Conservation (phyloP, 257 asterid genomes). For the Solanum chaucha region DNA sequence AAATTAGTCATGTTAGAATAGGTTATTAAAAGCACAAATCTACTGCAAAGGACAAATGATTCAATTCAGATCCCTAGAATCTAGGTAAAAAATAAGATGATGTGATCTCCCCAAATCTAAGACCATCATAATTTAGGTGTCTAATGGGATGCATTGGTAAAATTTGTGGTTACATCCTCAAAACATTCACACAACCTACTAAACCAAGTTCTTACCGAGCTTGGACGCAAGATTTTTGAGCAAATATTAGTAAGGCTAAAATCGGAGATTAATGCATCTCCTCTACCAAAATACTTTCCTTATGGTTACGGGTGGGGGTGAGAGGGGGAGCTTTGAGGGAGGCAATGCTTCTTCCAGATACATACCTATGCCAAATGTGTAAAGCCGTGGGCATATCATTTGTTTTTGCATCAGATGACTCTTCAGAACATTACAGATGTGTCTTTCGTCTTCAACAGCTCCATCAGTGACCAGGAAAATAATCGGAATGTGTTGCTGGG, state of each 20-base stretch:
- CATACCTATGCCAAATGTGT: conserved; percentile 87
- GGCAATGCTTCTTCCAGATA: neutral
- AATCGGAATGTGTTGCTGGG: conserved; percentile 42
- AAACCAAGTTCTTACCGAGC: neutral
- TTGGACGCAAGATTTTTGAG: neutral
- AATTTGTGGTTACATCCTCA: neutral
- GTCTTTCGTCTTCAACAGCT: conserved; percentile 81
- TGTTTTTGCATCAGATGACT: conserved; percentile 29
- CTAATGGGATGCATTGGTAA: neutral
- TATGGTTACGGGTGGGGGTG: neutral
- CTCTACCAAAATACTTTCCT: neutral
- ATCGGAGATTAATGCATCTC: neutral
- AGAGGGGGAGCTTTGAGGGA: neutral
- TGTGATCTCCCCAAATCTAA: neutral
- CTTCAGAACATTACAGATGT: conserved; percentile 58
- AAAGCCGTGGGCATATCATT: conserved; percentile 52
- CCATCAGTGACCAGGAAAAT: conserved; percentile 92
- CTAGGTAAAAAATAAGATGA: neutral
- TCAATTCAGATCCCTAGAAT: neutral
- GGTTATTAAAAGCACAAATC: neutral
- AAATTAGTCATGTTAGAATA: neutral
- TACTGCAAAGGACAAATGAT: neutral
- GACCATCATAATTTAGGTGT: neutral
- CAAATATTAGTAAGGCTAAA: neutral
- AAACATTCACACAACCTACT: neutral